A percentile compares a stretch with the other conserved stretches of the same genome.
These are phyloP conservation scores for Colletotrichum neosansevieriae DNA, from an alignment of 2,329 filamentous ascomycete species.

Conservation along the genomic window DNA sequence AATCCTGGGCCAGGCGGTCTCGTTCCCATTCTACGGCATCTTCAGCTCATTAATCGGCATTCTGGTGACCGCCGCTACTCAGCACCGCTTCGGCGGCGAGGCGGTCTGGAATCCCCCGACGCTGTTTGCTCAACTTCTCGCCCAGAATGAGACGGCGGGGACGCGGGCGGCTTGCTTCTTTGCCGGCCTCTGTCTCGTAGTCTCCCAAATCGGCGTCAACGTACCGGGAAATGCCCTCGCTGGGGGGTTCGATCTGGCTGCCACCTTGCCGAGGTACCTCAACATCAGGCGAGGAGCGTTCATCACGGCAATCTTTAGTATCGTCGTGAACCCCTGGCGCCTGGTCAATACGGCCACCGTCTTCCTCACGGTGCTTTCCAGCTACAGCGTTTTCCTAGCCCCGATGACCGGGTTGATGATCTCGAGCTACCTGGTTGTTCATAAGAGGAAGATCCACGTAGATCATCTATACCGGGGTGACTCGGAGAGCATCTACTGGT, in stretches of 20 bases:
- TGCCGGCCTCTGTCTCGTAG: constrained; percentile 50
- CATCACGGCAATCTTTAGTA: constrained; percentile 51
- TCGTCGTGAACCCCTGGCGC: constrained; percentile 54
- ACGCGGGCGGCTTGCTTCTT: constrained; percentile 55
- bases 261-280: constrained; percentile 52
- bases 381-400: constrained; percentile 53
- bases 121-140: constrained; percentile 49
- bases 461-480: constrained; percentile 51
- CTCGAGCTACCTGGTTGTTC: constrained; percentile 50
- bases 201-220: constrained; percentile 54
- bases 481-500: constrained; percentile 54
- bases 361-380: constrained; percentile 52
- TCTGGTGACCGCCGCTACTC: constrained; percentile 54
- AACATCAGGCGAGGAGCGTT: constrained; percentile 55
- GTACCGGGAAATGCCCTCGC: constrained; percentile 53
- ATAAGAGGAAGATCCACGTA: constrained; percentile 50
- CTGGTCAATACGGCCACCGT: constrained; percentile 52
- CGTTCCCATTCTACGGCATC: constrained; percentile 53
- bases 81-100: constrained; percentile 50
- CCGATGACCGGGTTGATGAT: constrained; percentile 57
- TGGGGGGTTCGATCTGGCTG: constrained; percentile 55
- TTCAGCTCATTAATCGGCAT: constrained; percentile 54
- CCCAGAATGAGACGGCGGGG: constrained; percentile 47
- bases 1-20: constrained; percentile 50
- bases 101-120: constrained; percentile 54